phyloP scores from a whole-genome alignment of 345 rosid species.

The Iberis pinnata region DNA sequence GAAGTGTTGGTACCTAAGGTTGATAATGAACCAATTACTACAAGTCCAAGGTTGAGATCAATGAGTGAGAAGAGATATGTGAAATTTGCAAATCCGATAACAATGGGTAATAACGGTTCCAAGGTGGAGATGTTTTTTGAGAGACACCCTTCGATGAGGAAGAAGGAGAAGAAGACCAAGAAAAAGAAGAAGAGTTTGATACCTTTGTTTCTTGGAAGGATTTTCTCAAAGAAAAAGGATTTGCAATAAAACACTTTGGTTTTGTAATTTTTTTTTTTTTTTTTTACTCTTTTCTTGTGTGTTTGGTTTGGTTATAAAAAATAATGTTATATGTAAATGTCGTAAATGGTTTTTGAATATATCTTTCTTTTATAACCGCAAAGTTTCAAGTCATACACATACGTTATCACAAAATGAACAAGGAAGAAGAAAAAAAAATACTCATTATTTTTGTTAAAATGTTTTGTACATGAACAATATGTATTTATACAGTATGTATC shows the following conservation, averaged over 20 bases:
- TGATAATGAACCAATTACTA: slow-evolving; percentile 8
- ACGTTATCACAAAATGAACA: too few species aligned
- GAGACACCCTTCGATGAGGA: slow-evolving; percentile 61
- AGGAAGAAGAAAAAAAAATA: too few species aligned
- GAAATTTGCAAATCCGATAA: slow-evolving; percentile 49
- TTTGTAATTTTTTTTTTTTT: not conserved
- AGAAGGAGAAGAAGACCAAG: slow-evolving; percentile 24
- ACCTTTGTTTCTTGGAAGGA: slow-evolving; percentile 56
- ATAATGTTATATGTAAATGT: slow-evolving; percentile 13
- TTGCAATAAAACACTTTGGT: slow-evolving; percentile 21
- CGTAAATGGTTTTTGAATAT: slow-evolving; percentile 10
- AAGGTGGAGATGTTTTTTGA: slow-evolving; percentile 38
- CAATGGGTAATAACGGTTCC: slow-evolving; percentile 28
- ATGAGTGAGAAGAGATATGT: slow-evolving; percentile 54
- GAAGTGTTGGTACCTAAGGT: slow-evolving; percentile 31
- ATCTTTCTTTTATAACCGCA: too few species aligned
- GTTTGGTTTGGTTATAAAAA: slow-evolving; percentile 3
- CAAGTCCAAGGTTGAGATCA: slow-evolving; percentile 26
- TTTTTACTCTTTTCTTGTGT: not conserved
- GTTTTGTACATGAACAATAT: too few species aligned
- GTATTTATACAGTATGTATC: too few species aligned
- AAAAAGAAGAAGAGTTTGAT: slow-evolving; percentile 64
- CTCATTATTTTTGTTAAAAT: too few species aligned
- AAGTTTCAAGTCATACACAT: too few species aligned
- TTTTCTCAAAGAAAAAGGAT: slow-evolving; percentile 57